These are phyloP conservation scores for Leavenworthia alabamica DNA, from an alignment of 345 rosid genomes.

Conservation along the genomic window DNA sequence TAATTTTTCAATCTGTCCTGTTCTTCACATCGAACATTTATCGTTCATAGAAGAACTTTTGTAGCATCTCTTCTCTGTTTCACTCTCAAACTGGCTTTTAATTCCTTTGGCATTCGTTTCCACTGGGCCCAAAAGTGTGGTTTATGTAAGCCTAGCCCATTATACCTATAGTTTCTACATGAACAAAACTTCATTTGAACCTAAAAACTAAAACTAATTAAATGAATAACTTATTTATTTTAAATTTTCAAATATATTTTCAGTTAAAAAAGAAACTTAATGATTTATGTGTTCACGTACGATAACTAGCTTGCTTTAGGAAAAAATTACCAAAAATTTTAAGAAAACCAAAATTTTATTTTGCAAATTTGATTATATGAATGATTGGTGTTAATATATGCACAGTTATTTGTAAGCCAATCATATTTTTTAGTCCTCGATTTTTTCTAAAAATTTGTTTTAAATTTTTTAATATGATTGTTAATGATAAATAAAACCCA, in stretches of 20 bases:
- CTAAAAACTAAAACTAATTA: too few species aligned
- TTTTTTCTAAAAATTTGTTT: background rate
- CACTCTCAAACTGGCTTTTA: background rate
- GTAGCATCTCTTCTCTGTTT: slow-evolving; percentile 12
- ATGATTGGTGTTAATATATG: background rate
- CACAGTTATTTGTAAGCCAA: too few species aligned
- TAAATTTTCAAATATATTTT: background rate
- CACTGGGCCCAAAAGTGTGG: background rate
- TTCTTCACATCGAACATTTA: too few species aligned
- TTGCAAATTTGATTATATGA: background rate
- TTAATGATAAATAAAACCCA: too few species aligned
- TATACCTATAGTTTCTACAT: background rate
- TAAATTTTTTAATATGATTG: too few species aligned
- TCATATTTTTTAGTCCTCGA: too few species aligned
- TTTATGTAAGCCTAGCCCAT: background rate
- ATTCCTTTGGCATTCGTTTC: background rate
- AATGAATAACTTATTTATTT: too few species aligned
- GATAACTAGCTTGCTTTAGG: background rate
- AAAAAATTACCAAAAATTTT: background rate
- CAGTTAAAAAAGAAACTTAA: too few species aligned
- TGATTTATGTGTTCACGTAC: background rate
- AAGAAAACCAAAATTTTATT: background rate
- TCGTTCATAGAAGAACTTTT: too few species aligned
- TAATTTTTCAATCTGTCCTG: too few species aligned
- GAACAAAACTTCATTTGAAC: background rate